These are phyloP conservation scores for Handroanthus guayacan DNA, from an alignment of 257 asterid species.

Conservation along the genomic window DNA sequence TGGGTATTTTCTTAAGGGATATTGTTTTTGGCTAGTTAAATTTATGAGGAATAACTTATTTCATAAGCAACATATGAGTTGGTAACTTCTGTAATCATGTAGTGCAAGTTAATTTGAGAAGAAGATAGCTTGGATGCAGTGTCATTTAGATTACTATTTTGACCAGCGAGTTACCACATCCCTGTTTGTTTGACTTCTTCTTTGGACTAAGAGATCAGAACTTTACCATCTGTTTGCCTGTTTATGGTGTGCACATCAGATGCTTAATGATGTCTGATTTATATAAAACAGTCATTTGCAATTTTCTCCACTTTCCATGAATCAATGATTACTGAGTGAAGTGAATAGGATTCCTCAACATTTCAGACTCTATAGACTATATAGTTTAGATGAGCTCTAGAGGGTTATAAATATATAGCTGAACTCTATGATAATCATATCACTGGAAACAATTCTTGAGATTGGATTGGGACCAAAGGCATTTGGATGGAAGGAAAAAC, in stretches of 20 bases:
- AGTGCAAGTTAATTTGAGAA: background rate
- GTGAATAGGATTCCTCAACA: constrained; percentile 2
- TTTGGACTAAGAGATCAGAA: background rate
- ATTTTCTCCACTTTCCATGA: background rate
- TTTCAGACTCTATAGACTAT: background rate
- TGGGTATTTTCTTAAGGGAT: background rate
- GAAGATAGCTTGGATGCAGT: background rate
- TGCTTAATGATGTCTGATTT: background rate
- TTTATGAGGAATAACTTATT: background rate
- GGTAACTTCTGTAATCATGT: background rate
- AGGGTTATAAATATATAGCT: background rate
- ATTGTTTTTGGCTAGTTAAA: background rate
- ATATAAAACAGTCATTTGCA: background rate
- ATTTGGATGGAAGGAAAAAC: background rate
- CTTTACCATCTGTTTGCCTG: background rate
- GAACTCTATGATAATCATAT: background rate
- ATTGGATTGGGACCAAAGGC: background rate
- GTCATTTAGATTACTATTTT: background rate
- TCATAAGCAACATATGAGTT: background rate
- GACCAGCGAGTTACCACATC: background rate
- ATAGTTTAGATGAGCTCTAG: too few species aligned
- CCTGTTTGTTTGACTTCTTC: background rate
- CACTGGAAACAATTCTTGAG: background rate
- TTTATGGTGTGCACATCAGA: background rate
- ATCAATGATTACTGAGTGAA: background rate